Conservation (phyloP, 805 yeast species). For the Starmerella bombi region DNA sequence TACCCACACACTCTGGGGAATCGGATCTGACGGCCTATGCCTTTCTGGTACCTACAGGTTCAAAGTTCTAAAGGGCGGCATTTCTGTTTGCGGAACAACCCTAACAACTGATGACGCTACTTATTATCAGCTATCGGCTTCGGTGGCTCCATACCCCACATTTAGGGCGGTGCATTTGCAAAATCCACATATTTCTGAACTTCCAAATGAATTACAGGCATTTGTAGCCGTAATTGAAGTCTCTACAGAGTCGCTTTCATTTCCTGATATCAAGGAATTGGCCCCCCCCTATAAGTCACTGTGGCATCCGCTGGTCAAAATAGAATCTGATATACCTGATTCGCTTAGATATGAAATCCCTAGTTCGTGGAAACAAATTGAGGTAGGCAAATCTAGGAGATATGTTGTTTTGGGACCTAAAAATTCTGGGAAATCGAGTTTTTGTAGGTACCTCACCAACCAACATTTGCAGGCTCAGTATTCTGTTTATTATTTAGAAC, state of each 20-base stretch:
- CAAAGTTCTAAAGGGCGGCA: constrained; percentile 24
- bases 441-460: constrained; percentile 36
- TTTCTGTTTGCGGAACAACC: constrained; percentile 22
- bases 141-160: constrained; percentile 19
- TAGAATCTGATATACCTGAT: too few relatives aligned
- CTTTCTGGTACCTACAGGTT: constrained; percentile 25
- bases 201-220: background rate
- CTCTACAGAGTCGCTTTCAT: background rate
- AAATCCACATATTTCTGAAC: background rate
- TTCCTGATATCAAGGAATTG: constrained; percentile 10
- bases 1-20: constrained; percentile 6
- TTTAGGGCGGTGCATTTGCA: constrained; percentile 12
- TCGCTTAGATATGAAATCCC: too few relatives aligned
- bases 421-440: constrained; percentile 72
- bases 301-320: constrained; percentile 10
- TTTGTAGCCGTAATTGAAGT: constrained; percentile 9
- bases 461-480: constrained; percentile 5
- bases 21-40: constrained; percentile 17
- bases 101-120: constrained; percentile 7
- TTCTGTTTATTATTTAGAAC: constrained; percentile 44
- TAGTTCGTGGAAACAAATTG: constrained; percentile 19
- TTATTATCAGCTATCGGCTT: constrained; percentile 10
- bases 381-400: background rate
- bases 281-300: constrained; percentile 24
- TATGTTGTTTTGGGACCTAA: constrained; percentile 49